These are phyloP conservation scores for Mallotus repandus DNA, from an alignment of 441 rosid species.

Conservation along the genomic window DNA sequence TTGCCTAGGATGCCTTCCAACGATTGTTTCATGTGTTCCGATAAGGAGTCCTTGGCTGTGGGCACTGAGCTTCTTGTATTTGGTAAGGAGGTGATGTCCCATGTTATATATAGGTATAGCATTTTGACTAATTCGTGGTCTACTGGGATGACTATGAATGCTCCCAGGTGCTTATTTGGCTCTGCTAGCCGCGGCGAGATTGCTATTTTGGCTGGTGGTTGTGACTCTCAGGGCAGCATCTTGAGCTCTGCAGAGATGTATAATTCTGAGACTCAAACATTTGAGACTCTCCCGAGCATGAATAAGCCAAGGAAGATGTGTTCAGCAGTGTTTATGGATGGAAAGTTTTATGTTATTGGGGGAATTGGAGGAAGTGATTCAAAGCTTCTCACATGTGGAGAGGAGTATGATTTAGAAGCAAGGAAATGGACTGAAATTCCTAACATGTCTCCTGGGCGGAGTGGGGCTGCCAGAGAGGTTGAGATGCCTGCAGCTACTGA, in stretches of 20 bases:
- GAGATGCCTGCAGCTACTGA: constrained; percentile 67
- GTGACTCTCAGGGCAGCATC: constrained; percentile 60
- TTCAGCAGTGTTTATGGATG: constrained; percentile 88
- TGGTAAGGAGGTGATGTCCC: constrained; percentile 62
- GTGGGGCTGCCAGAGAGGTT: constrained; percentile 39
- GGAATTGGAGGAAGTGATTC: constrained; percentile 64
- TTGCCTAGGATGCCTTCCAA: constrained; percentile 76
- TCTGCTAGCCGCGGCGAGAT: constrained; percentile 91
- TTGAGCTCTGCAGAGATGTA: constrained; percentile 81
- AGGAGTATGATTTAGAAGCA: constrained; percentile 73
- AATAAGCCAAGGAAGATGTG: constrained; percentile 85
- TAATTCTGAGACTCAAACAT: constrained; percentile 79
- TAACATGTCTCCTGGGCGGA: constrained; percentile 73
- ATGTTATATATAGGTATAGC: constrained; percentile 86
- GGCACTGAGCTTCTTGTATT: constrained; percentile 94
- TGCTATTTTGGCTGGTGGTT: constrained; percentile 96
- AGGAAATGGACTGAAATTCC: constrained; percentile 78
- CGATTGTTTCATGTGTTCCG: constrained; percentile 70
- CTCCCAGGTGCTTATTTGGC: constrained; percentile 89
- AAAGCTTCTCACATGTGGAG: constrained; percentile 71
- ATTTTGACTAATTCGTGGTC: constrained; percentile 84
- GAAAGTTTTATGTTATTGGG: constrained; percentile 84
- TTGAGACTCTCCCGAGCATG: constrained; percentile 71
- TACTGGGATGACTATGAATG: constrained; percentile 70
- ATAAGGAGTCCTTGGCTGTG: constrained; percentile 93